These are phyloP conservation scores for Astrephomene gubernaculifera DNA, from an alignment of 139 green algal species.

Conservation along the genomic window DNA sequence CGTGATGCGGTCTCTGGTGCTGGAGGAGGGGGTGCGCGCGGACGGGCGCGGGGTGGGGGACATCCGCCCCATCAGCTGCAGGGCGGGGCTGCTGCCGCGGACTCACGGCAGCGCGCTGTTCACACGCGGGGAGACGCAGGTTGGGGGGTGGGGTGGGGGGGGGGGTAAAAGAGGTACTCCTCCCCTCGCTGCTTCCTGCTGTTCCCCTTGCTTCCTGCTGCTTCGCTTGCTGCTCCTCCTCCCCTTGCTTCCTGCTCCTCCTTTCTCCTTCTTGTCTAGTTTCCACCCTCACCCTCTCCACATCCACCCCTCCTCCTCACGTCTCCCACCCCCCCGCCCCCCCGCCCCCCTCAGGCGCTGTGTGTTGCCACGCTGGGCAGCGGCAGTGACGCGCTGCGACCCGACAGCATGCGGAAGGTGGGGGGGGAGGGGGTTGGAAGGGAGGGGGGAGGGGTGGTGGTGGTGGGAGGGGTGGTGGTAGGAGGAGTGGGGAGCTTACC, in stretches of 20 bases:
- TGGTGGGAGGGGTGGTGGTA: background rate
- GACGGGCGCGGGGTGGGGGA: conserved; percentile 85
- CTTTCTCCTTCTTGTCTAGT: too few relatives aligned
- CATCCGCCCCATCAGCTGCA: conserved; percentile 86
- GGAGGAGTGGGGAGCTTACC: too few relatives aligned
- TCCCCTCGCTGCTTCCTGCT: too few relatives aligned
- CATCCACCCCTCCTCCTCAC: background rate
- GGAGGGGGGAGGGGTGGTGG: background rate
- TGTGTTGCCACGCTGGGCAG: conserved; percentile 85
- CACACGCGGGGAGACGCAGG: conserved; percentile 97
- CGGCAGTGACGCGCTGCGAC: conserved; percentile 63
- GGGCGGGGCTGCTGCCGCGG: conserved; percentile 51
- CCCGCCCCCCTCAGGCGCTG: conserved; percentile 60
- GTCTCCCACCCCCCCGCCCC: background rate
- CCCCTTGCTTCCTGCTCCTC: too few relatives aligned
- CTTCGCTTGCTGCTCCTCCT: too few relatives aligned
- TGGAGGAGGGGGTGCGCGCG: conserved; percentile 73
- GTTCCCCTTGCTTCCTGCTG: too few relatives aligned
- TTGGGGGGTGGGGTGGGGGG: background rate
- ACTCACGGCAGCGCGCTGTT: conserved; percentile 96
- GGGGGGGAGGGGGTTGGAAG: background rate
- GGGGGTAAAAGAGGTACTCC: background rate
- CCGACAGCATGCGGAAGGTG: conserved; percentile 67
- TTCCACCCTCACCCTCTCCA: background rate
- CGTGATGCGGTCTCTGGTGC: conserved; percentile 74